Base-by-base conservation (phyloP, 2,329 filamentous ascomycete species). In the Pseudomassariella vexata region DNA sequence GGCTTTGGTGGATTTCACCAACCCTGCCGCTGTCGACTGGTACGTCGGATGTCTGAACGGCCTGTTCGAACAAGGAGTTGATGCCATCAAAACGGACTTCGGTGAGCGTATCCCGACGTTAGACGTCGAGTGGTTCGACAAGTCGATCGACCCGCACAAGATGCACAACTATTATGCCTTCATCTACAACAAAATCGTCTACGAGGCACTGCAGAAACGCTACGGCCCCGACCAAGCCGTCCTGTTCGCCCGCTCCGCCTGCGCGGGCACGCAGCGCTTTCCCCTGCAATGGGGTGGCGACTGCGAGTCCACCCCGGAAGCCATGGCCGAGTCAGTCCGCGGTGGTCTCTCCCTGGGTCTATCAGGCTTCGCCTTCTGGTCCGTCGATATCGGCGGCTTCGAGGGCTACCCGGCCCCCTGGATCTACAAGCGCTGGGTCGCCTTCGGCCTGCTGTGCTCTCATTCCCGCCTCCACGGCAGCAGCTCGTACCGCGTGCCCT, bases 131-230 rank as follows among this genome's bases (percentile, higher is more conserved):
- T 86, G 80, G 70, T 63, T 74, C 48, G 78, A 85, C 44, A 49
- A 60, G 28, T 63, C 62, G 5, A 55, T 66, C 24, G 78, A 85
- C 44, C 70, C 79, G 2, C 63, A 62, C 30, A 73, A 72, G 45
- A 86, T 86, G 81, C 82, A 85, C 60, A 86, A 86, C 56, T 85
- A 75, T 60, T 86, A 85, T 53, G 69, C 82, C n/a, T 80, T 82
- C 48, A 57, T 79, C 3, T 86, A 83, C 62, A 86, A 85, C 65
- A 73, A 77, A 44, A 55, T 75, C 35, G 80, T 85, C 6, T 85
- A 82, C 50, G 73, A 82, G 46, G 69, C 78, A 1, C 64, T 85
- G 9, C 70, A 77, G 48, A 60, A 62, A 35, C 61, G 68, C n/a
- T 65, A 61, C 43, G 69, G 59, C 41, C 58, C 44, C 47, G 66